Base-by-base conservation (phyloP, 2,329 filamentous ascomycete genomes). In the Neofusicoccum kwambonambiense region DNA sequence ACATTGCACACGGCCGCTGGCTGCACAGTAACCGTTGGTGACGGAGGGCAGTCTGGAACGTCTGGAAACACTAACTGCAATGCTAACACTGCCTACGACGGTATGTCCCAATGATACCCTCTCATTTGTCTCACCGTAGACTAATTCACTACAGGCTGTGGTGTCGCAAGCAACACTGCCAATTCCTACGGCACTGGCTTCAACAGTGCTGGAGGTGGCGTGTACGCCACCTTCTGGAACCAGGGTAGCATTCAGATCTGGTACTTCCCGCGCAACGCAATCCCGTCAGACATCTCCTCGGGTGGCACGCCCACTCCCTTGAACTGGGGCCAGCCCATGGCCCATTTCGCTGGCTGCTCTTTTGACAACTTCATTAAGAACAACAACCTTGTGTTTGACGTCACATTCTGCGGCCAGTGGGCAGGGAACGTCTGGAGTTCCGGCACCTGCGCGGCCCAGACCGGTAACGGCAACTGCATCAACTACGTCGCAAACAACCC, bases 321-420 rank as follows among this genome's bases (percentile, higher is more conserved):
- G 9, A 67, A 66, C 6, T 83, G 81, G 81, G 77, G 79, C 27
- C 69, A 70, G 6, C 80, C 81, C 1, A 68, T 72, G 52, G 77
- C 76, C 27, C 76, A 77, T 60, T 73, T 74, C 47, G 76, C 73
- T 50, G 75, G 74, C 4, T 79, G 77, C 65, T 67, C 77, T 45
- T 77, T 77, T 45, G 72, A 73, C 61, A 67, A 69, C 11, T 74
- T 72, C 64, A 78, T 79, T 45, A 69, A 66, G 27, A 71, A 78
- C 61, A 67, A 78, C 70, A 76, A 73, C 17, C 74, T 80, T 45
- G 74, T 79, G 22, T 80, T 86, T 64, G 81, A 85, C 68, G 82
- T 79, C 1, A 83, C 82, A 0, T 85, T 86, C 73, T 86, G 83
- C 66, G 84, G 84, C 39, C 81, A 83, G 62, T 86, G 84, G 83